Conservation (phyloP, 805 yeast species). For the Allodekkera sacchari region DNA sequence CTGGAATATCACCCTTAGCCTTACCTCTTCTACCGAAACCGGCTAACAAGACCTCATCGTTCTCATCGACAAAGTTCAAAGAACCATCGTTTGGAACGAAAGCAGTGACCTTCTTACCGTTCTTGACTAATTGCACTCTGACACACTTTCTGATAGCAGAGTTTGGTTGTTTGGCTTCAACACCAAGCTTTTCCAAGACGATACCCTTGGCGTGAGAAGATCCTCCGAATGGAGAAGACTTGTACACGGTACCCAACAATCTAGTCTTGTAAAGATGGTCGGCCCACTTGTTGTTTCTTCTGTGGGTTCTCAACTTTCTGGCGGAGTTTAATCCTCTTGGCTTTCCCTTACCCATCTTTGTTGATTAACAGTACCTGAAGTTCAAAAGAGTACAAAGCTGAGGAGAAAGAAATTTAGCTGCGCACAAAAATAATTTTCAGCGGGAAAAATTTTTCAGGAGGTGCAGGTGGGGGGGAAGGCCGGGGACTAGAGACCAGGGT, state of each 20-base stretch:
- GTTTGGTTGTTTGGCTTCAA: conserved; percentile 99
- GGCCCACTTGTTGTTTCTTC: conserved; percentile 99
- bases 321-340: conserved; percentile 99
- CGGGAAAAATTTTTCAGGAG: no score
- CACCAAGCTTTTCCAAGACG: conserved; percentile 98
- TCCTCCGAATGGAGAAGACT: conserved; percentile 99
- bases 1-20: conserved; percentile 99
- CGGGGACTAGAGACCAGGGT: no score
- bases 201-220: conserved; percentile 99
- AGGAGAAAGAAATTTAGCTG: conserved; percentile 2
- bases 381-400: not conserved
- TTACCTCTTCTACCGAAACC: conserved; percentile 99
- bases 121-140: conserved; percentile 99
- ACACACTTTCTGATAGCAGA: conserved; percentile 99
- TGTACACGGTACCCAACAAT: conserved; percentile 99
- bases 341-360: conserved; percentile 97
- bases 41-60: conserved; percentile 98
- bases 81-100: conserved; percentile 99
- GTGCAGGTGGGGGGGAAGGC: no score
- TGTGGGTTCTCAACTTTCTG: conserved; percentile 99
- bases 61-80: conserved; percentile 98
- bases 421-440: no score
- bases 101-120: conserved; percentile 99
- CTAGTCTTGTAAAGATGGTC: conserved; percentile 97
- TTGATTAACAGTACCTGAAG: conserved; percentile 2